These are phyloP conservation scores for Metarhizium album DNA, from an alignment of 2,329 filamentous ascomycete species.

Conservation along the genomic window DNA sequence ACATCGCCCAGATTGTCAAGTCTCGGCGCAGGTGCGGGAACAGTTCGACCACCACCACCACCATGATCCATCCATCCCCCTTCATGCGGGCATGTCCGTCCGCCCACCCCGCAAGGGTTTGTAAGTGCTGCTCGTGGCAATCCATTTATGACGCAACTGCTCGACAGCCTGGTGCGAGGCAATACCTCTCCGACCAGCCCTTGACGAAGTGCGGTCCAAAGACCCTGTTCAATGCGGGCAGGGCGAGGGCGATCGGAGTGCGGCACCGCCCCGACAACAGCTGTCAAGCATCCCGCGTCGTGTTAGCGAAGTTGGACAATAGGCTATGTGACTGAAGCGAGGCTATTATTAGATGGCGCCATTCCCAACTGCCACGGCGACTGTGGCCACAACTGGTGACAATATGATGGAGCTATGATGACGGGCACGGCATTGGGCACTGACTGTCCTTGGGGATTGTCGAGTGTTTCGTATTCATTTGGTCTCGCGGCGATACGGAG, in stretches of 20 bases:
- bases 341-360: neutral
- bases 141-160: slow-evolving; percentile 6
- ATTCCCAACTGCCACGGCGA: neutral
- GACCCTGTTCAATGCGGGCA: neutral
- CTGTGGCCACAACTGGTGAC: neutral
- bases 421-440: neutral
- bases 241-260: neutral
- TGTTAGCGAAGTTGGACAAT: neutral
- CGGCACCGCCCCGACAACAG: neutral
- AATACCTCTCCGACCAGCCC: neutral
- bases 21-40: slow-evolving; percentile 4
- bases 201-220: neutral
- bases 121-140: neutral
- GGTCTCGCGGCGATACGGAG: neutral
- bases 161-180: slow-evolving; percentile 1
- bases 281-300: neutral
- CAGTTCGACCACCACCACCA: neutral
- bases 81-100: neutral
- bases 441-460: neutral
- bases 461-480: neutral
- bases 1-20: slow-evolving; percentile 1
- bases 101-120: slow-evolving; percentile 4
- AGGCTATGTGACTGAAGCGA: neutral
- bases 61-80: neutral
- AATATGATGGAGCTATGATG: neutral